Evolutionary conservation across 441 rosid genomes (phyloP), one percentile per base, ranked within the genome.

Genomic region (Adansonia rubrostipa): DNA sequence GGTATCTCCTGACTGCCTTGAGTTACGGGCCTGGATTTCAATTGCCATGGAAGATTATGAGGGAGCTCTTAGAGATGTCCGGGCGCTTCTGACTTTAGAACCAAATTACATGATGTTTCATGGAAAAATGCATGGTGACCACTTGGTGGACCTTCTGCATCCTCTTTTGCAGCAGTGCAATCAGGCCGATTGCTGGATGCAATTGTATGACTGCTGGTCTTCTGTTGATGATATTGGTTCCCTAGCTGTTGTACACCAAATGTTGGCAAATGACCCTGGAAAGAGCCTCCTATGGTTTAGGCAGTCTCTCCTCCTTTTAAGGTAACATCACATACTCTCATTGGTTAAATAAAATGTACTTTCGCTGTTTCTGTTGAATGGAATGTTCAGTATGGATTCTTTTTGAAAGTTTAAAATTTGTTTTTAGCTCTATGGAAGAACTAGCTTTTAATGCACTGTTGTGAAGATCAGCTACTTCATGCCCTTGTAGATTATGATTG

Each of bases 111-210:
- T 88, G 95, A 85, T 93, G 88, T 94, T 93, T 80, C 81, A 93
- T 57, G 86, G 91, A 79, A 90, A 89, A 78, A 78, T 94, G 87
- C 91, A 81, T 5, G 94, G 90, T 48, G 96, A 96, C 66, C 91
- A 82, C 56, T 76, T 96, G 86, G 91, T 93, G 68, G 94, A 94
- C 82, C 81, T 89, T 74, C 94, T 96, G 24, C 80, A 84, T 11
- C 98, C 97, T 50, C 87, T 85, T 66, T 95, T 85, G 51, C 99
- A 86, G 80, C 92, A 89, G 79, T 91, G 91, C 89, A 91, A 90
- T 82, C 92, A 90, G 84, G 97, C 95, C 77, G 98, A 94, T 80
- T 94, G 98, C 84, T 96, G 98, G 99, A 93, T 94, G 93, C 98
- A 93, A 79, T 89, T 96, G 42, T 92, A 93, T 79, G 98, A 96